These are phyloP conservation scores for Drechslerella coelobrocha DNA, from an alignment of 2,329 filamentous ascomycete species.

Conservation along the genomic window DNA sequence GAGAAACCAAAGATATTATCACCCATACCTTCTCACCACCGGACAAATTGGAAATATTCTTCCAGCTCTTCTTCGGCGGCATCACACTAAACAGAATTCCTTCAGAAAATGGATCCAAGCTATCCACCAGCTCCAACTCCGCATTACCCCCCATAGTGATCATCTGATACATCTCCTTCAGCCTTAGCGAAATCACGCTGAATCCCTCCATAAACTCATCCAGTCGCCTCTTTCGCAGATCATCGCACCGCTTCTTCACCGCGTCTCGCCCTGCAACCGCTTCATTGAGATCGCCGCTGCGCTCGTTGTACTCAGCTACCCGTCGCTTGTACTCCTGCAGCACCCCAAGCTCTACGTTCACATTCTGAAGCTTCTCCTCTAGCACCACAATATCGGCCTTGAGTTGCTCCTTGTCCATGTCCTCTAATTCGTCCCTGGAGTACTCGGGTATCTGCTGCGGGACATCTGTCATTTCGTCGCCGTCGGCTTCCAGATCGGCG, in stretches of 20 bases:
- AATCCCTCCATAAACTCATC: slow-evolving; percentile 99
- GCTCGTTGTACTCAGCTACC: slow-evolving; percentile 79
- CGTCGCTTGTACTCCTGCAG: slow-evolving; percentile 86
- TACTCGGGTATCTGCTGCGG: slow-evolving; percentile 73
- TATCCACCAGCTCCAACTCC: slow-evolving; percentile 95
- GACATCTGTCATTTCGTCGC: slow-evolving; percentile 51
- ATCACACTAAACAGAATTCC: slow-evolving; percentile 97
- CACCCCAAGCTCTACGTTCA: slow-evolving; percentile 86
- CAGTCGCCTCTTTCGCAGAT: slow-evolving; percentile 84
- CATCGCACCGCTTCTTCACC: slow-evolving; percentile 90
- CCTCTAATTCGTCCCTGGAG: slow-evolving; percentile 73
- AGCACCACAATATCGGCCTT: slow-evolving; percentile 69
- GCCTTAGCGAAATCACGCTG: slow-evolving; percentile 84
- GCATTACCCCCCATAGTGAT: slow-evolving; percentile 99
- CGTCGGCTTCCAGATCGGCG: slow-evolving; percentile 65
- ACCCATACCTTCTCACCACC: slow-evolving; percentile 78
- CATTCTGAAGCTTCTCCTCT: slow-evolving; percentile 79
- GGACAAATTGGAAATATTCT: slow-evolving; percentile 94
- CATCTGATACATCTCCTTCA: slow-evolving; percentile 99
- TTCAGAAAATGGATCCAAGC: slow-evolving; percentile 93
- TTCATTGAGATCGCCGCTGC: slow-evolving; percentile 81
- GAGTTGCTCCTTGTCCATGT: slow-evolving; percentile 69
- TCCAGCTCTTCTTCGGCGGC: slow-evolving; percentile 99
- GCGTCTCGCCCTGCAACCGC: slow-evolving; percentile 80
- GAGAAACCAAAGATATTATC: neutral